Evolutionary conservation across 2,329 filamentous ascomycete species (phyloP), one percentile per base, ranked within the genome.

Genomic region (Neopestalotiopsis sp.): DNA sequence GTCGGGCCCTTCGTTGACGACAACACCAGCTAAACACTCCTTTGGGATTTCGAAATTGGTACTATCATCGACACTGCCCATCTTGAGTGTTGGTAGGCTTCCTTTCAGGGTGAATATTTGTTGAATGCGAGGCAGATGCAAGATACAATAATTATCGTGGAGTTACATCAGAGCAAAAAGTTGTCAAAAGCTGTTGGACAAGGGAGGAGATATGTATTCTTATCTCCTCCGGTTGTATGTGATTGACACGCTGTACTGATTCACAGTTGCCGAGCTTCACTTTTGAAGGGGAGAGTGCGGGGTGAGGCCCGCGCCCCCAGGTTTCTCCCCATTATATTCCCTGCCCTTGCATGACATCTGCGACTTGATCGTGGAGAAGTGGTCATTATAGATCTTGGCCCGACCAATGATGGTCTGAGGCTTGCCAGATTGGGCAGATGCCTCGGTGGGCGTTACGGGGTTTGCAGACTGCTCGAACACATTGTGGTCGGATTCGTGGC

Each of bases 11-110:
- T 84, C 81, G 69, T 87, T 84, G 38, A 85, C 78, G 1, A 85
- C 82, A 1, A 87, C 84, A 6, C 83, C 85, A 2, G 84, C 85
- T 67, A 86, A 85, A 74, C 85, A 85, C 68, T 82, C 79, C 57
- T 83, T 82, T 2, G 85, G 85, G 45, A 87, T 81, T 14, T 82
- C 76, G 65, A 67, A 67, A 24, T 6, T 49, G 2, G 42, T 49
- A 4, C 9, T 24, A 28, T 20, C 24, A 4, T 34, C 34, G 10
- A 20, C 14, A 20, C 28, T 38, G 24, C 66, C 59, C 66, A 67
- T 67, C n/a, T 7, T 42, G 59, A 62, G 20, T 0, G 5, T 12
- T 14, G 14, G 12, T n/a, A 28, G 13, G 24, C 13, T 6, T 30
- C 4, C 2, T 34, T 30, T 14, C 14, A 20, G 14, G 14, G 17